These are phyloP conservation scores for Bipolaris bicolor DNA, from an alignment of 2,329 filamentous ascomycete genomes.

Conservation along the genomic window DNA sequence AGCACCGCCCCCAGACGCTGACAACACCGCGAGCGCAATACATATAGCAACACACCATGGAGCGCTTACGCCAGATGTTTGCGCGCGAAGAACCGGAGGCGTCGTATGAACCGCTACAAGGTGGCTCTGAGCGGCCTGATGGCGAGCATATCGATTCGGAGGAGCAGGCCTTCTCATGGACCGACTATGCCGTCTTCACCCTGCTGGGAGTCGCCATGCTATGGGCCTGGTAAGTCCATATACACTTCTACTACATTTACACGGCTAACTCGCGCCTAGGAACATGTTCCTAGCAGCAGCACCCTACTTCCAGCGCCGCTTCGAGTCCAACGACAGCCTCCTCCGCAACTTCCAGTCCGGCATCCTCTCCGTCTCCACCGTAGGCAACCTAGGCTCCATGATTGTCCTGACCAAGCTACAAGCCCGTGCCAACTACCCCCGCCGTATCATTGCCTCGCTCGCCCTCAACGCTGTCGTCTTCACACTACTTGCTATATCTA, in stretches of 20 bases:
- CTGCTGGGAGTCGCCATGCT: conserved; percentile 91
- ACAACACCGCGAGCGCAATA: conserved; percentile 9
- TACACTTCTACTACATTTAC: not conserved
- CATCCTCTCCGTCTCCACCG: conserved; percentile 83
- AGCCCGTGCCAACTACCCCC: conserved; percentile 82
- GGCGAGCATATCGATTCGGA: conserved; percentile 41
- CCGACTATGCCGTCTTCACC: conserved; percentile 85
- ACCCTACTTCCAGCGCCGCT: conserved; percentile 88
- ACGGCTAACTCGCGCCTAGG: conserved; percentile 59
- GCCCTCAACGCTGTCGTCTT: conserved; percentile 80
- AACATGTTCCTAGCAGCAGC: conserved; percentile 98
- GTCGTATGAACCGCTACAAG: conserved; percentile 49
- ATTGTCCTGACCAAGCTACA: conserved; percentile 81
- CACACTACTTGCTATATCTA: conserved; percentile 78
- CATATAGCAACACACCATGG: conserved; percentile 33
- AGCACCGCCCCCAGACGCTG: conserved; percentile 8
- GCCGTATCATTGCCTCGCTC: conserved; percentile 79
- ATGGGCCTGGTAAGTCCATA: conserved; percentile 81
- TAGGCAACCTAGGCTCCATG: conserved; percentile 80
- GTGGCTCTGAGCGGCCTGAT: conserved; percentile 44
- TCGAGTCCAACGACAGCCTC: conserved; percentile 72
- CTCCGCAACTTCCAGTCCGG: conserved; percentile 85
- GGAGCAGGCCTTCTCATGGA: conserved; percentile 71
- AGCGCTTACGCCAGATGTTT: conserved; percentile 43
- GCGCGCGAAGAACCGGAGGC: conserved; percentile 32